Percentiles rank a stretch among this genome's conserved stretches.
phyloP scores from a whole-genome alignment of 345 rosid genomes.

The Theobroma cacao region DNA sequence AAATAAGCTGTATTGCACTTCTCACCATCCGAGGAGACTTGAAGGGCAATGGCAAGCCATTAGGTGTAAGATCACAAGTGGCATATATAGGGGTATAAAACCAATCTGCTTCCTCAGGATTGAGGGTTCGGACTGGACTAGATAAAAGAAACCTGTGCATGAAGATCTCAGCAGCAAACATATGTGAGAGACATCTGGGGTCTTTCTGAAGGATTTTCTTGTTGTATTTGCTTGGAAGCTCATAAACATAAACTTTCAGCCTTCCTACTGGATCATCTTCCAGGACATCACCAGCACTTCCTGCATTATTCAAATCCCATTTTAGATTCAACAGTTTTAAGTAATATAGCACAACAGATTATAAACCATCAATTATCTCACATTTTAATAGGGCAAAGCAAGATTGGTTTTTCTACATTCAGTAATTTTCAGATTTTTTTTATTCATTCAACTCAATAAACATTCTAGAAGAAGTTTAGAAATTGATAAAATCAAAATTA shows the following conservation, averaged over 20 bases:
- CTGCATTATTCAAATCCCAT: conserved; percentile 35
- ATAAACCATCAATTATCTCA: background rate
- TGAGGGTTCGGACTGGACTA: conserved; percentile 82
- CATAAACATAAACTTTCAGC: conserved; percentile 83
- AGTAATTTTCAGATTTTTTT: background rate
- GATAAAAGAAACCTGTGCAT: conserved; percentile 92
- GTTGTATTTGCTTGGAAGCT: conserved; percentile 94
- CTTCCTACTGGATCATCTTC: conserved; percentile 95
- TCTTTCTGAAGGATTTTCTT: conserved; percentile 90
- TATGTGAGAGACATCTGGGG: conserved; percentile 89
- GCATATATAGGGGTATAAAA: conserved; percentile 84
- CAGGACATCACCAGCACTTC: conserved; percentile 95
- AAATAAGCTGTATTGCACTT: conserved; percentile 80
- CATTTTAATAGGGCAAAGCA: background rate
- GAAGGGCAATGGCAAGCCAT: conserved; percentile 89
- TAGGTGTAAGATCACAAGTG: conserved; percentile 97
- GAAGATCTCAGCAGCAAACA: conserved; percentile 95
- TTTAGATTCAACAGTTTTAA: background rate
- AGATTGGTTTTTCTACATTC: no score
- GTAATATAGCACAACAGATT: background rate
- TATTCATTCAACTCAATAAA: background rate
- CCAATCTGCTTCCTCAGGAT: conserved; percentile 96
- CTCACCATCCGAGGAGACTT: conserved; percentile 96
- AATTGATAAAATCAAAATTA: no score
- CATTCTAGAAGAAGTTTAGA: background rate